phyloP scores from a whole-genome alignment of 306 rosid species.

The Corylus americana region DNA sequence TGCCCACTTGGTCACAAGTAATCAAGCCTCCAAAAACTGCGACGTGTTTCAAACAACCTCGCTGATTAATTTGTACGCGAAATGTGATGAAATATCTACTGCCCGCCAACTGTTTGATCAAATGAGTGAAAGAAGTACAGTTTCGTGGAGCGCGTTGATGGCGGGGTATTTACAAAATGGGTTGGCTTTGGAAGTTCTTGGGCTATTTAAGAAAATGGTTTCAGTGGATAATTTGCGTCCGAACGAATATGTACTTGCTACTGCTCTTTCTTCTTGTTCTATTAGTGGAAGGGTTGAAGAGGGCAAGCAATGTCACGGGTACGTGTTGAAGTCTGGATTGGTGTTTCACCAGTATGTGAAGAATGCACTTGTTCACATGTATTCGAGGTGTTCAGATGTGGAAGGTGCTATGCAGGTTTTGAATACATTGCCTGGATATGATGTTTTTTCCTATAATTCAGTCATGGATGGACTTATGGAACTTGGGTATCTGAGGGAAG shows the following conservation, averaged over 20 bases:
- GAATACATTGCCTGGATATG: constrained; percentile 33
- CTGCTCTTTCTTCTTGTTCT: constrained; percentile 55
- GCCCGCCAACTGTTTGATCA: constrained; percentile 53
- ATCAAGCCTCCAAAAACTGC: constrained; percentile 21
- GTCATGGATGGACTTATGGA: constrained; percentile 50
- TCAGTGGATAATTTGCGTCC: constrained; percentile 24
- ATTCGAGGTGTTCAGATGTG: constrained; percentile 43
- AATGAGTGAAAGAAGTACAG: constrained; percentile 50
- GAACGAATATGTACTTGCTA: constrained; percentile 51
- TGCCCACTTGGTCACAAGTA: constrained; percentile 42
- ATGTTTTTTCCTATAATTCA: constrained; percentile 51
- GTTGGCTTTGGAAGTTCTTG: constrained; percentile 42
- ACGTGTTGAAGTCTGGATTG: constrained; percentile 53
- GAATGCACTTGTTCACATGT: constrained; percentile 66
- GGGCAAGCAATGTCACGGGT: constrained; percentile 67
- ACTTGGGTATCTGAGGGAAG: constrained; percentile 37
- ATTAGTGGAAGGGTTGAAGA: constrained; percentile 49
- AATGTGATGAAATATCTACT: constrained; percentile 37
- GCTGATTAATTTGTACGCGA: constrained; percentile 44
- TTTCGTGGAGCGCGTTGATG: constrained; percentile 64
- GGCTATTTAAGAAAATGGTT: constrained; percentile 43
- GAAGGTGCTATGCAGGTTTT: constrained; percentile 49
- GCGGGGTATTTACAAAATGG: constrained; percentile 55
- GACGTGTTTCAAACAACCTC: constrained; percentile 39
- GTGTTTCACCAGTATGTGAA: constrained; percentile 46